phyloP scores from a whole-genome alignment of 805 yeast species.

The Metschnikowia borealis region DNA sequence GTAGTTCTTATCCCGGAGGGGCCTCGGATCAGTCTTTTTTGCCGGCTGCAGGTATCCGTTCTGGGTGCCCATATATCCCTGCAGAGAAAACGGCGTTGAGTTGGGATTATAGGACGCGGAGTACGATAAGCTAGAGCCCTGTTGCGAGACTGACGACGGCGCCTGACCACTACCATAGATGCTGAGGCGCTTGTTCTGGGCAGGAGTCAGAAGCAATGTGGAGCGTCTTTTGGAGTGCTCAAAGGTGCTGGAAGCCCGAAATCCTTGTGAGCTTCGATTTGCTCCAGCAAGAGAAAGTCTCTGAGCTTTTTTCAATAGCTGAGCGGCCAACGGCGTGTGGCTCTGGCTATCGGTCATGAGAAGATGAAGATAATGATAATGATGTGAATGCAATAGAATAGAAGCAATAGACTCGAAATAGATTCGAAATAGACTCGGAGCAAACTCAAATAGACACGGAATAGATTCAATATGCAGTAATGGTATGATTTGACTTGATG shows the following conservation, averaged over 20 bases:
- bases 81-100: slow-evolving; percentile 11
- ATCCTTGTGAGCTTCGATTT: slow-evolving; percentile 14
- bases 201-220: slow-evolving; percentile 30
- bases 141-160: neutral
- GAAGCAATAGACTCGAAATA: too few relatives aligned
- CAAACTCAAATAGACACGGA: too few relatives aligned
- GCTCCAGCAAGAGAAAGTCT: slow-evolving; percentile 20
- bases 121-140: neutral
- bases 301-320: slow-evolving; percentile 12
- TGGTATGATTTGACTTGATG: too few relatives aligned
- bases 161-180: slow-evolving; percentile 4
- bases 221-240: slow-evolving; percentile 27
- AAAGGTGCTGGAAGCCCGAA: slow-evolving; percentile 18
- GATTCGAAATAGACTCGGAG: too few relatives aligned
- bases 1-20: slow-evolving; percentile 67
- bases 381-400: too few relatives aligned
- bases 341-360: slow-evolving; percentile 10
- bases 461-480: too few relatives aligned
- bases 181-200: slow-evolving; percentile 23
- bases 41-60: neutral
- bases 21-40: slow-evolving; percentile 57
- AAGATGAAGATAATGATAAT: neutral
- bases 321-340: slow-evolving; percentile 15
- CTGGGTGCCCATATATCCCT: slow-evolving; percentile 1
- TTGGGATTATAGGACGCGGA: neutral